A percentile compares a stretch with the other conserved stretches of the same genome.
Evolutionary conservation across 2,329 filamentous ascomycete species (phyloP).

Genomic region (Scytalidium sp.): DNA sequence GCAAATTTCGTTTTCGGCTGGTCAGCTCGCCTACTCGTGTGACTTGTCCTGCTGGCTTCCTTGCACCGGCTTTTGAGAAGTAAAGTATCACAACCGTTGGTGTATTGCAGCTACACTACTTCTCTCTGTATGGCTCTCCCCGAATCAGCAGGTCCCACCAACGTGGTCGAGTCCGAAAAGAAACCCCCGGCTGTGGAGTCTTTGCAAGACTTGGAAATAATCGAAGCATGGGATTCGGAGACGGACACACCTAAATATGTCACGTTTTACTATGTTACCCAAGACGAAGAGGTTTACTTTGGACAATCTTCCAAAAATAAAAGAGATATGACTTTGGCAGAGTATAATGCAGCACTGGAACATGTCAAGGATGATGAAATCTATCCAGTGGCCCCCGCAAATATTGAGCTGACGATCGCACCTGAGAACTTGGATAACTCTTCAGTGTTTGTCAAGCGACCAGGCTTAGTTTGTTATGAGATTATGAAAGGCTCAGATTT

Average conservation of each 20-base stretch:
- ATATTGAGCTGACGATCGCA: slow-evolving; percentile 10
- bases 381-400: slow-evolving; percentile 9
- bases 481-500: slow-evolving; percentile 2
- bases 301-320: slow-evolving; percentile 11
- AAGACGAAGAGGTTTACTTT: slow-evolving; percentile 8
- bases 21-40: too few relatives aligned
- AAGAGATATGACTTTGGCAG: slow-evolving; percentile 11
- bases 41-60: too few relatives aligned
- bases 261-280: not conserved
- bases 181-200: too few relatives aligned
- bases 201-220: not conserved
- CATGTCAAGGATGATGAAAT: slow-evolving; percentile 11
- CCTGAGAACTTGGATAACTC: slow-evolving; percentile 4
- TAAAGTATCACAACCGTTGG: too few relatives aligned
- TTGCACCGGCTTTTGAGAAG: too few relatives aligned
- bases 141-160: too few relatives aligned
- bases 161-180: too few relatives aligned
- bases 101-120: too few relatives aligned
- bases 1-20: too few relatives aligned
- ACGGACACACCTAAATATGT: not conserved
- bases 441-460: slow-evolving; percentile 8
- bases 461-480: slow-evolving; percentile 8
- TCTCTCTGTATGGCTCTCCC: too few relatives aligned
- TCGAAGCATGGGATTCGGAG: not conserved
- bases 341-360: slow-evolving; percentile 9